A percentile compares a stretch with the other conserved stretches of the same genome.
phyloP scores from a whole-genome alignment of 2,329 filamentous ascomycete genomes.

The Neofusicoccum umdonicola region DNA sequence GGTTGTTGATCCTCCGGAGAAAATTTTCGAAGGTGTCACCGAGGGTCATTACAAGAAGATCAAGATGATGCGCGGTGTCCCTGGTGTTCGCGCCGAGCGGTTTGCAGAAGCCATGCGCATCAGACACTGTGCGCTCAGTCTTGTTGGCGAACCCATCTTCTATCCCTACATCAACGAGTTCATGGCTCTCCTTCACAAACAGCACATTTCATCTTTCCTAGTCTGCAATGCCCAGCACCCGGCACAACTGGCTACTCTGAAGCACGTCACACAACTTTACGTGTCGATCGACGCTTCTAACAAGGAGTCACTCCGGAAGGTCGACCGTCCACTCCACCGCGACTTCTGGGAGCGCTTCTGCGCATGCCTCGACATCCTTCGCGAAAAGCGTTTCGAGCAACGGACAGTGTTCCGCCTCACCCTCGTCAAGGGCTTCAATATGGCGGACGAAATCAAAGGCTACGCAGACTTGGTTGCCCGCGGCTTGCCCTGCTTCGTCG shows the following conservation, averaged over 20 bases:
- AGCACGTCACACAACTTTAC: slow-evolving; percentile 90
- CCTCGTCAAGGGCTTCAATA: slow-evolving; percentile 96
- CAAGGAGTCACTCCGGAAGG: slow-evolving; percentile 78
- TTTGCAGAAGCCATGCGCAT: slow-evolving; percentile 93
- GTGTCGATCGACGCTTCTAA: slow-evolving; percentile 95
- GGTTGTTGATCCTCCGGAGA: slow-evolving; percentile 85
- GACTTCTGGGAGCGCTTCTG: slow-evolving; percentile 98
- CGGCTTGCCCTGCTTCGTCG: slow-evolving; percentile 85
- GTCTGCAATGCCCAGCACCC: slow-evolving; percentile 98
- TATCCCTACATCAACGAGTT: slow-evolving; percentile 98
- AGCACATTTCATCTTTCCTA: slow-evolving; percentile 88
- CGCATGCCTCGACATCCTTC: slow-evolving; percentile 83
- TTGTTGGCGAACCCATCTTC: slow-evolving; percentile 98
- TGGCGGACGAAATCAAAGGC: slow-evolving; percentile 86
- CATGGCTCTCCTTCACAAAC: slow-evolving; percentile 73
- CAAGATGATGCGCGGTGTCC: slow-evolving; percentile 92
- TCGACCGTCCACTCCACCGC: slow-evolving; percentile 87
- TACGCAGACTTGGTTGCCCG: slow-evolving; percentile 87
- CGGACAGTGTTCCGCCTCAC: slow-evolving; percentile 93
- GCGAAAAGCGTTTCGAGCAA: slow-evolving; percentile 77
- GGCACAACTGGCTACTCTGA: slow-evolving; percentile 76
- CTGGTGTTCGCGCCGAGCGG: slow-evolving; percentile 85
- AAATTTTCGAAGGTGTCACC: slow-evolving; percentile 89
- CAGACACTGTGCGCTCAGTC: slow-evolving; percentile 83
- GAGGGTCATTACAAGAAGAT: slow-evolving; percentile 95